Evolutionary conservation across 1,284 basidiomycete species (phyloP).

Genomic region (Marasmius sp.): DNA sequence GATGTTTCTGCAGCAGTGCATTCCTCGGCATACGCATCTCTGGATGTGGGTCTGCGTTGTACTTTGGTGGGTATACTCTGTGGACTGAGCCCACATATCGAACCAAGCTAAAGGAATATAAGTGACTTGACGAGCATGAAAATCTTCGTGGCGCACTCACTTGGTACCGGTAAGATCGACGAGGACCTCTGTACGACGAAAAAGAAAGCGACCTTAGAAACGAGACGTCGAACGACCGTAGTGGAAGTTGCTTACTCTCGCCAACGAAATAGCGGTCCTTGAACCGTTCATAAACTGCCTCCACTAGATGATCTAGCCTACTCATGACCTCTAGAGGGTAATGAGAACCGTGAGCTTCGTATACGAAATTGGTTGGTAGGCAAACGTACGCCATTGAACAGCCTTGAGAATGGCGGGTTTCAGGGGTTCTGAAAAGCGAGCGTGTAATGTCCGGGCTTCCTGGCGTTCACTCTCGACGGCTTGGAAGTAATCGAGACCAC

Average conservation of each 20-base stretch:
- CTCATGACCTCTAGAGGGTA: constrained; percentile 83
- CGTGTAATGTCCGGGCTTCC: constrained; percentile 86
- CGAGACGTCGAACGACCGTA: constrained; percentile 11
- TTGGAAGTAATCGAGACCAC: constrained; percentile 91
- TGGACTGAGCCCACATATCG: constrained; percentile 80
- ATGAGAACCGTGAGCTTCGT: constrained; percentile 10
- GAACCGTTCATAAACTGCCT: constrained; percentile 93
- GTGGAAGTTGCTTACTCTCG: constrained; percentile 67
- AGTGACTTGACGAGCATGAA: constrained; percentile 15
- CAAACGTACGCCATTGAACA: constrained; percentile 91
- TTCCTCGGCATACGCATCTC: constrained; percentile 32
- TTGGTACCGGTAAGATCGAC: constrained; percentile 84
- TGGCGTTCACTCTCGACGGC: constrained; percentile 89
- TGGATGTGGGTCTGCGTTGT: constrained; percentile 44
- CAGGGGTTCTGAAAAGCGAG: constrained; percentile 88
- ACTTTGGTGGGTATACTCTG: constrained; percentile 72
- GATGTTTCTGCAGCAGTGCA: constrained; percentile 30
- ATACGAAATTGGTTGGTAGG: constrained; percentile 13
- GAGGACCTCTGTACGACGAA: constrained; percentile 61
- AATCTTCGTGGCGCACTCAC: constrained; percentile 42
- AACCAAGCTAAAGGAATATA: constrained; percentile 17
- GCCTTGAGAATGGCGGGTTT: constrained; percentile 89
- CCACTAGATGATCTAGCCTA: constrained; percentile 91
- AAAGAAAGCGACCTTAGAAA: constrained; percentile 16
- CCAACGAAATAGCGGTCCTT: constrained; percentile 91